Evolutionary conservation across 176 grass and related monocot species (phyloP).

Genomic region (Eleusine indica): DNA sequence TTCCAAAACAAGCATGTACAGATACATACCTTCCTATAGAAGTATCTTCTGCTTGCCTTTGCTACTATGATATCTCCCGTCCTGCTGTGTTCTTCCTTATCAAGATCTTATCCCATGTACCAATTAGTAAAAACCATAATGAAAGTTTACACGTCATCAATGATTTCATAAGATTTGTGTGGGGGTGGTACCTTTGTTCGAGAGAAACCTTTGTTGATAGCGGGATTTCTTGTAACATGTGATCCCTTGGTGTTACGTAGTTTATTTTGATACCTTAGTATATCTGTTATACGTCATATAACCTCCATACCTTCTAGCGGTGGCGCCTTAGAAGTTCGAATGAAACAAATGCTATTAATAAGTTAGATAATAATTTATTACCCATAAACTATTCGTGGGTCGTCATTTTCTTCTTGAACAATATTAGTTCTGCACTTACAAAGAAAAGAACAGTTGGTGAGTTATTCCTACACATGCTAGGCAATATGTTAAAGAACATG

Average conservation of each 20-base stretch:
- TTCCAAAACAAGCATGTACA: not conserved
- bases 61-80: not conserved
- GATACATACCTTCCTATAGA: not conserved
- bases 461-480: not conserved
- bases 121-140: constrained; percentile 10
- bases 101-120: constrained; percentile 1
- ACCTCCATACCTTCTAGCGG: not conserved
- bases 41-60: not conserved
- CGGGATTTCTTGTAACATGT: constrained; percentile 9
- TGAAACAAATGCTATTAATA: constrained; percentile 9
- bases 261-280: no score
- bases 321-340: not conserved
- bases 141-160: not conserved
- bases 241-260: not conserved
- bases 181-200: not conserved
- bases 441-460: not conserved
- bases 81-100: constrained; percentile 7
- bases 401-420: not conserved
- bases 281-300: not conserved
- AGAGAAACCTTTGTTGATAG: constrained; percentile 10
- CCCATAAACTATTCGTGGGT: not conserved
- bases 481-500: not conserved
- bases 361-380: not conserved
- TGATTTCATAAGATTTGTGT: not conserved
- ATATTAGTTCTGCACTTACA: not conserved